Base-by-base conservation (phyloP, 805 yeast species). In the Spathaspora gorwiae region DNA sequence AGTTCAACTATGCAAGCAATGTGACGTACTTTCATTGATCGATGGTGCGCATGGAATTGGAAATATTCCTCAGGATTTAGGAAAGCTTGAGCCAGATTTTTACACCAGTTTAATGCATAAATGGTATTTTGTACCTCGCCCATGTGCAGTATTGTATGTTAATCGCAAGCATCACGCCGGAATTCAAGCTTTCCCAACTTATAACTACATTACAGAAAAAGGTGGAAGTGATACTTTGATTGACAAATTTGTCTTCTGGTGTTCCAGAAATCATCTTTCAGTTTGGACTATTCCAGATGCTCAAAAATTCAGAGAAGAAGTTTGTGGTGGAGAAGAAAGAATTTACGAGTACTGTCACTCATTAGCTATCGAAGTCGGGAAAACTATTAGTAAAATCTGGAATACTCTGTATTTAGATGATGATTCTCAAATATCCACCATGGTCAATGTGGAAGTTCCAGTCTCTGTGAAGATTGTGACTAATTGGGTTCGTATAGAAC, bases 21-120 rank as follows among this genome's bases (percentile, higher is more conserved):
- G 76, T 40, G 60, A 62, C 10, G 76, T 78, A 4, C 49, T 81
- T 38, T 78, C 86, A 5, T 60, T 82, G 37, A 72, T 85, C 24
- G 92, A 85, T 58, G 92, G 85, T 11, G 92, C 90, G 6, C 92
- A 85, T 56, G 76, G 79, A 1, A 68, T 79, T 33, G 92, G 92
- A 0, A 61, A 72, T 44, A 53, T 78, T 29, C 73, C 75, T 9
- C 41, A 34, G 11, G 64, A 70, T 39, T 51, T 80, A 32, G 61
- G 59, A 7, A 54, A 55, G 10, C 51, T 76, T 24, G 51, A 69
- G 40, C 87, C 89, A 0, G 89, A 83, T 53, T 84, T 81, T 56
- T 76, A 70, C 55, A 68, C 75, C 15, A 62, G 83, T 15, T 84
- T 84, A 54, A 63, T 83, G 14, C 90, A 85, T 67, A 85, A 85